Evolutionary conservation across 345 rosid genomes (phyloP).

Genomic region (Eucalyptus brandiana): DNA sequence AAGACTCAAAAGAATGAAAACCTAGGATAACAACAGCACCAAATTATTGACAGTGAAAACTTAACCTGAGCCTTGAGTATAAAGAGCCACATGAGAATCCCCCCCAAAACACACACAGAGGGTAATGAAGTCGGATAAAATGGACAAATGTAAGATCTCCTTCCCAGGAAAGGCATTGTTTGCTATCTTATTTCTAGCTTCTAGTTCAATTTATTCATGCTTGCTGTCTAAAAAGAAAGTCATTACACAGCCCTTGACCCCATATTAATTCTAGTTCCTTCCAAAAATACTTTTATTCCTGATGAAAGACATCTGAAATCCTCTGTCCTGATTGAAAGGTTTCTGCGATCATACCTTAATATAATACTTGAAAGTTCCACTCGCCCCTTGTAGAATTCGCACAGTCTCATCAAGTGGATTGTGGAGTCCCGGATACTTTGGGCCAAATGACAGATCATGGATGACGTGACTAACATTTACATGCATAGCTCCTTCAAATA

Average conservation of each 20-base stretch:
- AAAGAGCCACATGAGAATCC: not conserved
- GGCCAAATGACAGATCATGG: slow-evolving; percentile 91
- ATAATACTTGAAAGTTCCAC: slow-evolving; percentile 94
- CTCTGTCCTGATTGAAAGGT: not conserved
- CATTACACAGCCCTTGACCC: not conserved
- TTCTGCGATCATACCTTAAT: slow-evolving; percentile 52
- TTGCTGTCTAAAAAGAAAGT: not conserved
- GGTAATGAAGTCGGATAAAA: not conserved
- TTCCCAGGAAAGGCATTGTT: not conserved
- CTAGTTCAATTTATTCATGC: not conserved
- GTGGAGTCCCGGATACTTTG: slow-evolving; percentile 90
- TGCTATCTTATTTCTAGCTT: not conserved
- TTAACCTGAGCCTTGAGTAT: not conserved
- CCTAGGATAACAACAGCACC: not conserved
- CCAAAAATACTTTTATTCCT: not conserved
- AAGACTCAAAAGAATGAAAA: not conserved
- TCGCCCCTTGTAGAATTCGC: slow-evolving; percentile 55
- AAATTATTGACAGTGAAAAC: not conserved
- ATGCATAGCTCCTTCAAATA: slow-evolving; percentile 71
- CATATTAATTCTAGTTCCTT: not conserved
- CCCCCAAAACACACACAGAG: not conserved
- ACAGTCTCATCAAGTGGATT: slow-evolving; percentile 86
- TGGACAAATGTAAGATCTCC: not conserved
- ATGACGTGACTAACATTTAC: slow-evolving; percentile 90
- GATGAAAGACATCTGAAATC: not conserved